A percentile compares a stretch with the other conserved stretches of the same genome.
Evolutionary conservation across 2,329 filamentous ascomycete species (phyloP).

Genomic region (Epichloe sp.): DNA sequence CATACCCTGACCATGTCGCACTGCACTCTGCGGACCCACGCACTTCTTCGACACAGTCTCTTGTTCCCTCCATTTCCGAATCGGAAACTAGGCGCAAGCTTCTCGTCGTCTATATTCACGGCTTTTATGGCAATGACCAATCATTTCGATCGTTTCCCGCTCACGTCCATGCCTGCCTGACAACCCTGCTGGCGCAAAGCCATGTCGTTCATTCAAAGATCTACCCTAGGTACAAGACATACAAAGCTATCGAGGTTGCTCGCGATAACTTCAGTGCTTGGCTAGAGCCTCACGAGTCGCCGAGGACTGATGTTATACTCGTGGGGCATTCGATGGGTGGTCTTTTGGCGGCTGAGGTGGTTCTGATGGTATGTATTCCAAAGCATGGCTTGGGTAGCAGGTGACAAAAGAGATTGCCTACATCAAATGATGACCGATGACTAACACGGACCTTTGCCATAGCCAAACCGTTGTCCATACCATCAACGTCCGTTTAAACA

Average conservation of each 20-base stretch:
- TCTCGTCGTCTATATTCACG: conserved; percentile 74
- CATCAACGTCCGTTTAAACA: conserved; percentile 44
- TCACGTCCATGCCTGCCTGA: conserved; percentile 67
- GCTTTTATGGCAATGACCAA: conserved; percentile 78
- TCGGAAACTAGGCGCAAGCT: conserved; percentile 38
- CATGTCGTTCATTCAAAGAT: conserved; percentile 80
- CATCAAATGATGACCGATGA: background rate
- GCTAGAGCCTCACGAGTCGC: conserved; percentile 64
- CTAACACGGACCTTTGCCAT: background rate
- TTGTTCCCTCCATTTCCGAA: conserved; percentile 17
- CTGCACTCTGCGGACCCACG: conserved; percentile 26
- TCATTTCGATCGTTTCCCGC: conserved; percentile 82
- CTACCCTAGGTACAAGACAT: conserved; percentile 68
- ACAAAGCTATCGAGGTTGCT: conserved; percentile 57
- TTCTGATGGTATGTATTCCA: conserved; percentile 39
- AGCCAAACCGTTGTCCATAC: conserved; percentile 23
- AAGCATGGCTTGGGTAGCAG: background rate
- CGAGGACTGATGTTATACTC: conserved; percentile 64
- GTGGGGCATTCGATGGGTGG: conserved; percentile 88
- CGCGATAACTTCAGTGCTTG: conserved; percentile 74
- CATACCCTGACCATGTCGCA: background rate
- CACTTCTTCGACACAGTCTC: conserved; percentile 34
- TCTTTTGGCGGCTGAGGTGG: conserved; percentile 73
- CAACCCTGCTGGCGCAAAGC: conserved; percentile 51
- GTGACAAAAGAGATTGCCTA: no score